These are phyloP conservation scores for Microdochium paspali DNA, from an alignment of 2,329 filamentous ascomycete genomes.

Conservation along the genomic window DNA sequence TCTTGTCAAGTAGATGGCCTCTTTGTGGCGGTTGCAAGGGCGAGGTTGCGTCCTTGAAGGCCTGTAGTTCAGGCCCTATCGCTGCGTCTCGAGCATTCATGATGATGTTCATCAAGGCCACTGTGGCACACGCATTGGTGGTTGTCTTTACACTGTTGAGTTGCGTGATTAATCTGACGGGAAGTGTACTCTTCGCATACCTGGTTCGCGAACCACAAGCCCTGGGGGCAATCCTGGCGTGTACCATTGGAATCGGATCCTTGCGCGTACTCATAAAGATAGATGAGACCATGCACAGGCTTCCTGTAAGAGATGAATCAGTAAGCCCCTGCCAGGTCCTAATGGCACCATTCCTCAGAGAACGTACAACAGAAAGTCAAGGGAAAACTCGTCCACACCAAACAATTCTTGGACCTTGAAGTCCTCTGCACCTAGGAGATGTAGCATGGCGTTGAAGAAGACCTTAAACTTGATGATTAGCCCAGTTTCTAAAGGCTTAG, in stretches of 20 bases:
- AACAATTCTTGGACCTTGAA: constrained; percentile 72
- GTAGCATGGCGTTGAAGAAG: constrained; percentile 79
- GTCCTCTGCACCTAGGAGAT: constrained; percentile 64
- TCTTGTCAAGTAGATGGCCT: constrained; percentile 65
- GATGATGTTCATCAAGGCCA: constrained; percentile 85
- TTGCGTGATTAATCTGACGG: background rate
- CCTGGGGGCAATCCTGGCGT: constrained; percentile 44
- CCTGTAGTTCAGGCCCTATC: constrained; percentile 59
- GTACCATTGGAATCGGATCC: constrained; percentile 38
- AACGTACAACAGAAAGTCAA: constrained; percentile 53
- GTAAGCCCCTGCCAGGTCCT: too few relatives aligned
- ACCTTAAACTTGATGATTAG: constrained; percentile 45
- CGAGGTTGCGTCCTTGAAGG: constrained; percentile 66
- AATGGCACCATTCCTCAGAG: too few relatives aligned
- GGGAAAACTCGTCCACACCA: constrained; percentile 55
- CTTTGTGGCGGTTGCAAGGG: constrained; percentile 61
- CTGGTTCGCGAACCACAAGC: constrained; percentile 93
- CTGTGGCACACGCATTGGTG: constrained; percentile 81
- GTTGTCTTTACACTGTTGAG: constrained; percentile 47
- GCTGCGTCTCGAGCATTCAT: constrained; percentile 66
- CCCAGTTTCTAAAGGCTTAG: background rate
- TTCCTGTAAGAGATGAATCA: constrained; percentile 37
- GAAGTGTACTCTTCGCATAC: constrained; percentile 27
- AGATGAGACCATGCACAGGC: constrained; percentile 78
- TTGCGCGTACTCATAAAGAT: constrained; percentile 66